A percentile compares a stretch with the other conserved stretches of the same genome.
phyloP scores from a whole-genome alignment of 495 filamentous ascomycete species.

The Pyrenula aspistea region DNA sequence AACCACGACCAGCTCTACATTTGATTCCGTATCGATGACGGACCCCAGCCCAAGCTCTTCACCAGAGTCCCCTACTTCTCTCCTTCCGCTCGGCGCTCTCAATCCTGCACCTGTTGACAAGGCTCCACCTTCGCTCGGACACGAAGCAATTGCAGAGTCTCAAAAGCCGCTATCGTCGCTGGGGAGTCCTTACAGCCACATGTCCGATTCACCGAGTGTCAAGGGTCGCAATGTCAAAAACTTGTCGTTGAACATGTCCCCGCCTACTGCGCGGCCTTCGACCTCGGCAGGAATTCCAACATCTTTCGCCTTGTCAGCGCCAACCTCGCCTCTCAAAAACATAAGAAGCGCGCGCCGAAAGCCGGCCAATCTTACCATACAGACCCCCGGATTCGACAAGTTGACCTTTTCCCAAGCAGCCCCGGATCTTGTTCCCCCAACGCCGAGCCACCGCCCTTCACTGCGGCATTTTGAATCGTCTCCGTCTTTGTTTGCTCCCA shows the following conservation, averaged over 20 bases:
- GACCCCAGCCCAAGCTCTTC: slow-evolving; percentile 88
- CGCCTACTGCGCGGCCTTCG: slow-evolving; percentile 33
- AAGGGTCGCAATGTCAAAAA: slow-evolving; percentile 88
- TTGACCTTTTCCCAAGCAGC: slow-evolving; percentile 21
- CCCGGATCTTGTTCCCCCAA: slow-evolving; percentile 35
- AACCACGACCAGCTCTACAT: slow-evolving; percentile 87
- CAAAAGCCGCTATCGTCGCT: not conserved
- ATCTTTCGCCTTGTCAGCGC: slow-evolving; percentile 50
- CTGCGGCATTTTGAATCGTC: slow-evolving; percentile 61
- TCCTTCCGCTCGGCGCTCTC: slow-evolving; percentile 45
- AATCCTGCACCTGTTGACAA: not conserved
- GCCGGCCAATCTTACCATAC: slow-evolving; percentile 63
- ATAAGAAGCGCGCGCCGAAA: slow-evolving; percentile 56
- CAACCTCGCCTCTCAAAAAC: slow-evolving; percentile 76
- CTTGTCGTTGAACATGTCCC: slow-evolving; percentile 73
- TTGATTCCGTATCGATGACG: slow-evolving; percentile 77
- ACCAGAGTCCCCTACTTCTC: slow-evolving; percentile 68
- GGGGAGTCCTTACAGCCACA: not conserved
- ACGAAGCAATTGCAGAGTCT: slow-evolving; percentile 2
- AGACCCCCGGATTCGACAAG: slow-evolving; percentile 43
- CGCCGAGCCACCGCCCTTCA: slow-evolving; percentile 33
- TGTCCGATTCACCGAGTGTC: slow-evolving; percentile 45
- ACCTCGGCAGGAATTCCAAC: slow-evolving; percentile 35
- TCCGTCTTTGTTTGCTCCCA: slow-evolving; percentile 50
- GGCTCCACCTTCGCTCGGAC: not conserved